phyloP scores from a whole-genome alignment of 2,329 filamentous ascomycete species.

The Stachybotrys echinatus region DNA sequence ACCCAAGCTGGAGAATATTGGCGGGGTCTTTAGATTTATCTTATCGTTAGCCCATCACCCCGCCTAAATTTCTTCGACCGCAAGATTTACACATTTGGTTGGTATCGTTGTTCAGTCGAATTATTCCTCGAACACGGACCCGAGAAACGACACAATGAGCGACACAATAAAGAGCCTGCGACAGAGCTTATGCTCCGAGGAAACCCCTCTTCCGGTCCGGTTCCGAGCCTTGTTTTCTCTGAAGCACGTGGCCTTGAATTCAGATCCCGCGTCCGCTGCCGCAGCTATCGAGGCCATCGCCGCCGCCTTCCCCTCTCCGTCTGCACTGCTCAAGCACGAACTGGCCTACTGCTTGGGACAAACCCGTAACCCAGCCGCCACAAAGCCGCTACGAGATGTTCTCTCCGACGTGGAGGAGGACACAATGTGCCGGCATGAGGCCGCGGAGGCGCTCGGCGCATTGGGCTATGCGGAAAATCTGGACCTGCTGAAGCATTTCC shows the following conservation, averaged over 20 bases:
- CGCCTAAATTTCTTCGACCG: constrained; percentile 24
- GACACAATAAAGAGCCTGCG: constrained; percentile 56
- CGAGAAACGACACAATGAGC: constrained; percentile 10
- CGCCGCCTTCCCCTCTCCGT: constrained; percentile 76
- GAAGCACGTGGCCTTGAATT: constrained; percentile 79
- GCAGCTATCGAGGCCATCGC: constrained; percentile 75
- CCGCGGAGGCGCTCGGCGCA: constrained; percentile 89
- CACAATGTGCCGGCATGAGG: constrained; percentile 93
- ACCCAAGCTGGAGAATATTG: too few relatives aligned
- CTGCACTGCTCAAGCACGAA: constrained; percentile 91
- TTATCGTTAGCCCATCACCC: constrained; percentile 13
- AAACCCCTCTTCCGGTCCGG: constrained; percentile 75
- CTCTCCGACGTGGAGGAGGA: constrained; percentile 79
- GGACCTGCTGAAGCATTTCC: constrained; percentile 64
- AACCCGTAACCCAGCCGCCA: constrained; percentile 70
- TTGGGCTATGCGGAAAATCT: constrained; percentile 72
- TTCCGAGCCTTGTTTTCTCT: constrained; percentile 97
- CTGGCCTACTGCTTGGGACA: constrained; percentile 96
- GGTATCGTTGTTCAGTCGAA: neutral
- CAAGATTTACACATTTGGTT: too few relatives aligned
- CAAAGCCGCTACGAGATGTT: constrained; percentile 66
- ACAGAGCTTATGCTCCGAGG: constrained; percentile 73
- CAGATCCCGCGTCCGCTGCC: constrained; percentile 50
- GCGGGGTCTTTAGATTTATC: too few relatives aligned
- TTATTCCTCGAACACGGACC: neutral